Percentiles rank a stretch among this genome's conserved stretches.
Conservation (phyloP, 768 basidiomycete species). For the Kockovaella imperatae region DNA sequence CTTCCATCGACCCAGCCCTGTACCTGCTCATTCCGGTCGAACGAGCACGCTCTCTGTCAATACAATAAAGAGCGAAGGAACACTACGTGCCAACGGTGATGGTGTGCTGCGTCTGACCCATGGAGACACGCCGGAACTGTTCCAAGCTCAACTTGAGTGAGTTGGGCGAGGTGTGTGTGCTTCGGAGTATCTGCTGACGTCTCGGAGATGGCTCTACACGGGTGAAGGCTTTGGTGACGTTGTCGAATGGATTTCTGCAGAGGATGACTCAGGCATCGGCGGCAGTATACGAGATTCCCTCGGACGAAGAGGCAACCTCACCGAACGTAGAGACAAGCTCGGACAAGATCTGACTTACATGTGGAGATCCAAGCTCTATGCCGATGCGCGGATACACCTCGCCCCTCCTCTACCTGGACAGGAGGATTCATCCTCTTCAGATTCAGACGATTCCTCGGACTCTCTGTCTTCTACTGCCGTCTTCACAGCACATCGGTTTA, state of each 20-base stretch:
- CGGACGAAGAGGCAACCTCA: constrained; percentile 48
- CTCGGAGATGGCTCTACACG: constrained; percentile 63
- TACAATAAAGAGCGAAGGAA: constrained; percentile 5
- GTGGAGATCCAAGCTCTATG: constrained; percentile 92
- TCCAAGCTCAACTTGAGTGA: constrained; percentile 79
- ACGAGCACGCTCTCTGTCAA: constrained; percentile 7
- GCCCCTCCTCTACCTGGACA: constrained; percentile 1
- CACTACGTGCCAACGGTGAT: constrained; percentile 2
- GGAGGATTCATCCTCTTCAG: constrained; percentile 2
- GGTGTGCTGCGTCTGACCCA: constrained; percentile 22
- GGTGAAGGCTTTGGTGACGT: constrained; percentile 73
- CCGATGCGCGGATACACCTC: constrained; percentile 77
- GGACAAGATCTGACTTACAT: constrained; percentile 90
- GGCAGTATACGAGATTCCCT: constrained; percentile 45
- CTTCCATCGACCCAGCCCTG: constrained; percentile 6
- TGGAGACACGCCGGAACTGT: constrained; percentile 61
- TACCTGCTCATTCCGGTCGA: background rate
- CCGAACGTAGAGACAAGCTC: constrained; percentile 68
- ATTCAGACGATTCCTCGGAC: constrained; percentile 19
- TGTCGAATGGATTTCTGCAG: constrained; percentile 40
- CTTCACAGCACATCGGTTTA: constrained; percentile 87
- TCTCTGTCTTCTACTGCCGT: constrained; percentile 57
- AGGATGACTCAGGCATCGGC: constrained; percentile 55
- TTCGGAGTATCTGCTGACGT: constrained; percentile 1
- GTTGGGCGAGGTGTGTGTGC: background rate